phyloP scores from a whole-genome alignment of 1,284 basidiomycete species.

The Coniophora puteana region DNA sequence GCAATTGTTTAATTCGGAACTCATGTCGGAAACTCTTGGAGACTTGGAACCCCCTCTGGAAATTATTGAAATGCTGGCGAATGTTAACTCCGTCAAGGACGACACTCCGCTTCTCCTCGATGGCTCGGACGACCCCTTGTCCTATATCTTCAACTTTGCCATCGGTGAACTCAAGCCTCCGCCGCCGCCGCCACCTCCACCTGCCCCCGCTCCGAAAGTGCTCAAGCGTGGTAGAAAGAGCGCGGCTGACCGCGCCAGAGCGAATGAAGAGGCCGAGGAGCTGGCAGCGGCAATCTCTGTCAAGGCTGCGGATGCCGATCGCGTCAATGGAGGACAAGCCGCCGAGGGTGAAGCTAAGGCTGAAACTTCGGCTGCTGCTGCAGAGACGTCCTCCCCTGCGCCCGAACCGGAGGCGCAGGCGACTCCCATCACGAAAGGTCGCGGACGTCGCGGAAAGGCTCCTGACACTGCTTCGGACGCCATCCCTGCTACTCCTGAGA shows the following conservation, averaged over 20 bases:
- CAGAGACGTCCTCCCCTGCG: too few species aligned
- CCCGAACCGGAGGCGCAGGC: conserved; percentile 9
- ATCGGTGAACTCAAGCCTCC: conserved; percentile 58
- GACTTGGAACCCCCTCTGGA: conserved; percentile 70
- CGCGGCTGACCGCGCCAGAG: conserved; percentile 7
- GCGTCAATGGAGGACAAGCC: conserved; percentile 25
- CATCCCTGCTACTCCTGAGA: conserved; percentile 13
- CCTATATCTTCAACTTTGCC: conserved; percentile 66
- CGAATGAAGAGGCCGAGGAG: conserved; percentile 36
- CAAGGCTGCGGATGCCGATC: conserved; percentile 31
- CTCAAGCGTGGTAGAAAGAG: conserved; percentile 23
- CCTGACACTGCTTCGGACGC: conserved; percentile 14
- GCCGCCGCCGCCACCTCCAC: conserved; percentile 40
- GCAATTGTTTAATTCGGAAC: not conserved
- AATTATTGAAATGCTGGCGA: conserved; percentile 51
- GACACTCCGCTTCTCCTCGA: conserved; percentile 50
- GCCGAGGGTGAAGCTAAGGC: conserved; percentile 22
- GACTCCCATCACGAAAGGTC: conserved; percentile 1
- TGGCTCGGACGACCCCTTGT: conserved; percentile 48
- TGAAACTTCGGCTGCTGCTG: conserved; percentile 24
- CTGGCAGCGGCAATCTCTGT: conserved; percentile 26
- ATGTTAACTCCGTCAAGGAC: conserved; percentile 45
- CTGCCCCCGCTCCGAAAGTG: conserved; percentile 31
- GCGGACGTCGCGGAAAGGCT: conserved; percentile 10
- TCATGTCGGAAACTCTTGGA: conserved; percentile 43